phyloP scores from a whole-genome alignment of 1,139 yeast species.

The Taphrina pruni region DNA sequence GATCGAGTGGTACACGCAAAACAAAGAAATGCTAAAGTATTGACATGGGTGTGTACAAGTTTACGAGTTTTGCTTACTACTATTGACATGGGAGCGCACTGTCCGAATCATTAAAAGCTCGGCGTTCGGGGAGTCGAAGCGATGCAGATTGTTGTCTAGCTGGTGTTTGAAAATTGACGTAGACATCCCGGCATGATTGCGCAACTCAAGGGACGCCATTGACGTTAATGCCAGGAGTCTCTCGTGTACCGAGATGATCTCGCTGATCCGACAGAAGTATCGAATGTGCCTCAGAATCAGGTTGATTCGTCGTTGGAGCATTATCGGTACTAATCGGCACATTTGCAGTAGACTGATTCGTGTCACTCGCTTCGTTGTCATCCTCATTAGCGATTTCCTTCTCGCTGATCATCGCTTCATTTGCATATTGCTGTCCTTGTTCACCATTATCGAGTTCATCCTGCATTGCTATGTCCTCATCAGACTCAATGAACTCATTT shows the following conservation, averaged over 20 bases:
- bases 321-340: conserved; percentile 8
- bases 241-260: neutral
- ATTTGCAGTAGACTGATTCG: neutral
- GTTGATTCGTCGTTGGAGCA: conserved; percentile 14
- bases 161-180: too few relatives aligned
- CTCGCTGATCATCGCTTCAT: conserved; percentile 22
- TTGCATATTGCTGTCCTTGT: conserved; percentile 19
- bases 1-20: conserved; percentile 32
- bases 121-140: too few relatives aligned
- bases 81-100: too few relatives aligned
- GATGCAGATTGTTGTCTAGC: too few relatives aligned
- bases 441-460: neutral
- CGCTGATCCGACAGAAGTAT: neutral
- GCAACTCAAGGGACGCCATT: neutral
- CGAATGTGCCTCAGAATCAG: conserved; percentile 4
- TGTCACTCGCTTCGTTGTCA: neutral
- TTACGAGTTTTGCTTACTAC: too few relatives aligned
- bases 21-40: conserved; percentile 31
- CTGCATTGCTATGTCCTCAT: conserved; percentile 13
- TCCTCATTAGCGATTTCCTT: neutral
- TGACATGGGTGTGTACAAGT: neutral
- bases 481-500: conserved; percentile 21
- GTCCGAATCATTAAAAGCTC: too few relatives aligned
- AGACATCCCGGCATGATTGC: too few relatives aligned
- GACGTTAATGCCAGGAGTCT: conserved; percentile 4